Conservation (phyloP, 2,329 filamentous ascomycete genomes). For the Raffaelea ambrosiae region DNA sequence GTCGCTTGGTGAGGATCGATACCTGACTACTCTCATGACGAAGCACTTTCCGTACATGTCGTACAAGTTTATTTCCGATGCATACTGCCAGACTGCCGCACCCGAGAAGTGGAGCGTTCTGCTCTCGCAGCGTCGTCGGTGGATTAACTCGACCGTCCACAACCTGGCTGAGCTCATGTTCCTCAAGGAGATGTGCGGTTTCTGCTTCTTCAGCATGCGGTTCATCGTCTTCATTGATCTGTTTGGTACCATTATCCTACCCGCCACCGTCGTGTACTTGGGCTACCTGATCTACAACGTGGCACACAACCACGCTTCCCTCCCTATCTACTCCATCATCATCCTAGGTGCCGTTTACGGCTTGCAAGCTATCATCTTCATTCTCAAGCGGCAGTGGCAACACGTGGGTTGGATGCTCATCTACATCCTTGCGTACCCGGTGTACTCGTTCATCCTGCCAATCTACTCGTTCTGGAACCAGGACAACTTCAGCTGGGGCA, state of each 20-base stretch:
- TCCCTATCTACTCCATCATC: slow-evolving; percentile 79
- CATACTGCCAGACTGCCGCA: slow-evolving; percentile 86
- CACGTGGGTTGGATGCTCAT: slow-evolving; percentile 99
- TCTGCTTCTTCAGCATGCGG: slow-evolving; percentile 98
- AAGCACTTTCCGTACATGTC: slow-evolving; percentile 95
- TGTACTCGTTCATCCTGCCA: slow-evolving; percentile 85
- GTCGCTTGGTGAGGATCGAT: slow-evolving; percentile 93
- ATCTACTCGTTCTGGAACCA: slow-evolving; percentile 99
- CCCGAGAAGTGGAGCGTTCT: slow-evolving; percentile 91
- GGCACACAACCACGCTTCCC: slow-evolving; percentile 58
- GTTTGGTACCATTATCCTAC: slow-evolving; percentile 83
- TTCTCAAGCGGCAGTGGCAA: slow-evolving; percentile 95
- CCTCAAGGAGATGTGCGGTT: slow-evolving; percentile 90
- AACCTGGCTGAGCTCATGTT: slow-evolving; percentile 87
- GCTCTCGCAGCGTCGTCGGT: slow-evolving; percentile 94
- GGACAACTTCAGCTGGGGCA: slow-evolving; percentile 98
- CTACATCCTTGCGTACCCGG: slow-evolving; percentile 89
- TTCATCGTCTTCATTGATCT: slow-evolving; percentile 95
- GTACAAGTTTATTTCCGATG: slow-evolving; percentile 92
- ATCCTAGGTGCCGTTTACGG: slow-evolving; percentile 91
- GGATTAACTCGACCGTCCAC: slow-evolving; percentile 99
- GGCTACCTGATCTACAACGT: slow-evolving; percentile 80
- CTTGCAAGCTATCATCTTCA: slow-evolving; percentile 92
- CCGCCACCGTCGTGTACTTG: slow-evolving; percentile 79
- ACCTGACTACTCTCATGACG: slow-evolving; percentile 93